Base-by-base conservation (phyloP, 139 green algal genomes). In the Auxenochlorella protothecoides region DNA sequence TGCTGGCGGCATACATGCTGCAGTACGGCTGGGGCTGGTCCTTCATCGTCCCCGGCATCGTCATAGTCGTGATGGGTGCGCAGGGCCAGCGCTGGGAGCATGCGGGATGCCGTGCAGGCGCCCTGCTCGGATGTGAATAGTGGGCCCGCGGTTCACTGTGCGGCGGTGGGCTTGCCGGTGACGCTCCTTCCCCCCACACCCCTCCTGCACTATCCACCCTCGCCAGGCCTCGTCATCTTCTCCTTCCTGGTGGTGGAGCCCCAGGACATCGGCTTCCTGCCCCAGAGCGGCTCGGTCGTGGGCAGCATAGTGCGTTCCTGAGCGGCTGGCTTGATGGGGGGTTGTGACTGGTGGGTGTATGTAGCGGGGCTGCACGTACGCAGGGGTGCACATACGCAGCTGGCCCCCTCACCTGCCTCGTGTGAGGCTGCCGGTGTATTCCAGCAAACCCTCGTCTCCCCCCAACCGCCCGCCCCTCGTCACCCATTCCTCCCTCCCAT, bases 21-120 rank as follows among this genome's bases (percentile, higher is more conserved):
- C 59, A 72, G 52, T 87, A 81, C 69, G 92, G 92, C 70, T 98
- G 93, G 93, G 93, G 93, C 55, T 97, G 85, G 78, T 86, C 87
- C 5, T 97, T 98, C 68, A 59, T 96, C 4, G 59, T 96, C 44
- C 93, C 90, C 4, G 93, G 85, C 6, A 63, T 55, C 11, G 66
- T 77, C 66, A 85, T 83, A n/a, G 61, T 70, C 12, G 56, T 72
- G 11, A 80, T 76, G 6, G 75, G 76, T 78, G 60, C 14, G 73
- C 16, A 0, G 27, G 27, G 27, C 27, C 27, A 44, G 27, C 27
- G 27, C 27, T 44, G 27, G 27, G 27, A 44, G 27, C 27, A 44
- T 44, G 27, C 27, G 27, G 27, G 27, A 44, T 44, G 27, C 27
- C 27, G 27, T 44, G 27, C 27, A 1, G 27, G 27, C 27, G 27